Evolutionary conservation across 257 asterid species (phyloP).

Genomic region (Solanum virginianum): DNA sequence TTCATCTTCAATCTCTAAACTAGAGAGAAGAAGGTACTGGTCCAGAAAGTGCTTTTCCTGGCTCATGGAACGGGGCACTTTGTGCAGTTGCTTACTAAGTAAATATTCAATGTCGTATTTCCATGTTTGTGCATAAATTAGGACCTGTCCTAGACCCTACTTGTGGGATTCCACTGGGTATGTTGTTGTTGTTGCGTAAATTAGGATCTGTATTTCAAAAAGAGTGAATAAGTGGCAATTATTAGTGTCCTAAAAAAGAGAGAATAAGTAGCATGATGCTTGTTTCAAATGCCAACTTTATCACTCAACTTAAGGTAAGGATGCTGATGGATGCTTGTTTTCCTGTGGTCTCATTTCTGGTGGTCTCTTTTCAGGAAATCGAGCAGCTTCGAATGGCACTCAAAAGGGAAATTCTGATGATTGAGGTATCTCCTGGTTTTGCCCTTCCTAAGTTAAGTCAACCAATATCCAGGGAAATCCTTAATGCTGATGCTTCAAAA

Average conservation of each 20-base stretch:
- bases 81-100: background rate
- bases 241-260: background rate
- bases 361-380: slow-evolving; percentile 49
- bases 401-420: slow-evolving; percentile 54
- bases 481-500: background rate
- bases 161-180: too few relatives aligned
- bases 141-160: background rate
- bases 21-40: background rate
- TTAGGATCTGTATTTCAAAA: background rate
- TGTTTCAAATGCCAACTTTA: background rate
- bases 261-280: background rate
- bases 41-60: background rate
- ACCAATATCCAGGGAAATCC: background rate
- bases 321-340: background rate
- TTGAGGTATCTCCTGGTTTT: slow-evolving; percentile 45
- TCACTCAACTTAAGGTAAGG: background rate
- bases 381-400: slow-evolving; percentile 62
- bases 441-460: background rate
- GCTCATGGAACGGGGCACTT: background rate
- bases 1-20: background rate
- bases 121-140: background rate
- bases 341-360: background rate
- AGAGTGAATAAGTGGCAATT: background rate
- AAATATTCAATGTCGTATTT: background rate
- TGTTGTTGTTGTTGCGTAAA: background rate